Evolutionary conservation across 2,329 filamentous ascomycete genomes (phyloP).

Genomic region (Colletotrichum siamense): DNA sequence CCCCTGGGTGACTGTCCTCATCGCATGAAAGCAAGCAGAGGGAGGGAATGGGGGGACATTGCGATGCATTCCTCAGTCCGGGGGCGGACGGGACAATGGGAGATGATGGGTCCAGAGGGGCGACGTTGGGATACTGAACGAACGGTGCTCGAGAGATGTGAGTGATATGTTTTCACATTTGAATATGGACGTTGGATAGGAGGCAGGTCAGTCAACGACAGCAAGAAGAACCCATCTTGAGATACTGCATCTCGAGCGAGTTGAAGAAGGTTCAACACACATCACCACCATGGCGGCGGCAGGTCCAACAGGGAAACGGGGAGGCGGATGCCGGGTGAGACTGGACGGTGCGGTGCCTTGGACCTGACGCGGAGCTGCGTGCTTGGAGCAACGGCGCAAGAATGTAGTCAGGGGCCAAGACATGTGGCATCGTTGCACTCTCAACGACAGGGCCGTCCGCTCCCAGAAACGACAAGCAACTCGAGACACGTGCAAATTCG

Average conservation of each 20-base stretch:
- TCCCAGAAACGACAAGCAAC: not conserved
- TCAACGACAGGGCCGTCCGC: not conserved
- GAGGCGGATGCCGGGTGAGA: not conserved
- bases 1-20: not conserved
- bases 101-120: not conserved
- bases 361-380: not conserved
- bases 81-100: not conserved
- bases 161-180: not conserved
- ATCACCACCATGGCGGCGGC: not conserved
- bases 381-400: not conserved
- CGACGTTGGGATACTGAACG: not conserved
- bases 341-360: not conserved
- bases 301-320: not conserved
- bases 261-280: not conserved
- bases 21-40: not conserved
- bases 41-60: constrained; percentile 24
- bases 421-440: not conserved
- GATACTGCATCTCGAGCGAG: not conserved
- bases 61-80: constrained; percentile 20
- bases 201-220: not conserved
- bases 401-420: constrained; percentile 1
- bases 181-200: not conserved
- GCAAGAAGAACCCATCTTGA: not conserved
- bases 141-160: not conserved
- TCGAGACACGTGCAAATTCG: not conserved